These are phyloP conservation scores for Suillus decipiens DNA, from an alignment of 768 basidiomycete species.

Conservation along the genomic window DNA sequence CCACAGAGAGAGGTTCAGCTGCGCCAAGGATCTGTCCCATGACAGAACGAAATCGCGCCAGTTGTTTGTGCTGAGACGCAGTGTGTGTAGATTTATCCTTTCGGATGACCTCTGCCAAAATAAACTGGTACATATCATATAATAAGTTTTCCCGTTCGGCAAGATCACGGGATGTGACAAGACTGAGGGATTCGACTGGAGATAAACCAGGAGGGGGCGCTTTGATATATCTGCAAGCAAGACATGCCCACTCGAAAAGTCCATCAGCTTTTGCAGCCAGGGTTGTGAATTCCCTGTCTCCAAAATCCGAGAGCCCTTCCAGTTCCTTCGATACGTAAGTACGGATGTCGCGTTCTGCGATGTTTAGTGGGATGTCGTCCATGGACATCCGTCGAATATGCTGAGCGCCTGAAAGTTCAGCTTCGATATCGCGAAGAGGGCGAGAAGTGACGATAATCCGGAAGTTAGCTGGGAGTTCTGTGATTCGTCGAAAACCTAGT, in stretches of 20 bases:
- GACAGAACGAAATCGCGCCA: conserved; percentile 4
- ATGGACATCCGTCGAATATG: not conserved
- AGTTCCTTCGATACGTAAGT: too few species aligned
- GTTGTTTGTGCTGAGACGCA: not conserved
- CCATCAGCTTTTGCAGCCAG: too few species aligned
- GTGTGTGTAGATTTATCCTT: not conserved
- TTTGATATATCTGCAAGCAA: conserved; percentile 3
- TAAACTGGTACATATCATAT: conserved; percentile 4
- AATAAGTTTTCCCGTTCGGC: not conserved
- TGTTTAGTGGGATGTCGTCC: not conserved
- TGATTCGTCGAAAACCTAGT: not conserved
- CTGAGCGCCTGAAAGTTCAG: not conserved
- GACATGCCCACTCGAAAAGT: too few species aligned
- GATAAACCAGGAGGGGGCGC: not conserved
- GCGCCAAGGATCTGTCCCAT: conserved; percentile 2
- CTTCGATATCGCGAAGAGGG: not conserved
- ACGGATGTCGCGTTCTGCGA: not conserved
- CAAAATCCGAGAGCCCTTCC: too few species aligned
- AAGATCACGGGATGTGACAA: not conserved
- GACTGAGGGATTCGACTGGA: not conserved
- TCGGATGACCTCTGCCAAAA: not conserved
- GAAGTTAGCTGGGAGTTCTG: conserved; percentile 10
- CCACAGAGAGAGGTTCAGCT: too few species aligned
- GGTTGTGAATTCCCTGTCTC: too few species aligned
- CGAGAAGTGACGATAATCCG: conserved; percentile 13